phyloP scores from a whole-genome alignment of 139 green algal genomes.

The Chlorella sorokiniana region DNA sequence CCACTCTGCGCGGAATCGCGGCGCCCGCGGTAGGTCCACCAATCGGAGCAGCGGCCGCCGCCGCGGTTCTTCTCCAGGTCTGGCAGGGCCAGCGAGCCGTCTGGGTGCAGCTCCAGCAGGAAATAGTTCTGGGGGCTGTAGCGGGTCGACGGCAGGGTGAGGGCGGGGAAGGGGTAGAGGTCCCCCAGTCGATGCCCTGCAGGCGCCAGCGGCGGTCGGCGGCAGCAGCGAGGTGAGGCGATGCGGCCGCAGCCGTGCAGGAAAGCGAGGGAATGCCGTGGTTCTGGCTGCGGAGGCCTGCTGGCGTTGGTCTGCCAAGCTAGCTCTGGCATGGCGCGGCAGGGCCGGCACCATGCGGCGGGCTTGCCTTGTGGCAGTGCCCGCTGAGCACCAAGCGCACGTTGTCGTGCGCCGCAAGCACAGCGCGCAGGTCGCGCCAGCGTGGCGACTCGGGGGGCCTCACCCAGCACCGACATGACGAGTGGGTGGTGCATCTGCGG shows the following conservation, averaged over 20 bases:
- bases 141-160: constrained; percentile 9
- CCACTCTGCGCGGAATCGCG: not conserved
- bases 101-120: constrained; percentile 9
- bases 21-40: constrained; percentile 6
- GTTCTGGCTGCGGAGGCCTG: too few species aligned
- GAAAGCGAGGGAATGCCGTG: too few species aligned
- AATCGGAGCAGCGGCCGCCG: constrained; percentile 23
- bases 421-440: not conserved
- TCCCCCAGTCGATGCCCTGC: constrained; percentile 25
- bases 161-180: constrained; percentile 24
- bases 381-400: constrained; percentile 24
- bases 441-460: not conserved
- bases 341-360: not conserved
- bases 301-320: too few species aligned
- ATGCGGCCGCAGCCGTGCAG: too few species aligned
- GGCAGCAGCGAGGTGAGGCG: too few species aligned
- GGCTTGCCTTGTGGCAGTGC: constrained; percentile 30
- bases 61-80: constrained; percentile 32
- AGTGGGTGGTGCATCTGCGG: constrained; percentile 26
- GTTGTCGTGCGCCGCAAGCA: constrained; percentile 18
- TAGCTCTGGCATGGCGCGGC: not conserved
- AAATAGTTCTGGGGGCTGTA: constrained; percentile 28
- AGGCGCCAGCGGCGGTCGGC: too few species aligned
- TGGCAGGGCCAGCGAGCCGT: not conserved
- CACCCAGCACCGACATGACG: not conserved